Evolutionary conservation across 2,329 filamentous ascomycete species (phyloP), one percentile per base, ranked within the genome.

Genomic region (Calonectria pseudoreteaudii): DNA sequence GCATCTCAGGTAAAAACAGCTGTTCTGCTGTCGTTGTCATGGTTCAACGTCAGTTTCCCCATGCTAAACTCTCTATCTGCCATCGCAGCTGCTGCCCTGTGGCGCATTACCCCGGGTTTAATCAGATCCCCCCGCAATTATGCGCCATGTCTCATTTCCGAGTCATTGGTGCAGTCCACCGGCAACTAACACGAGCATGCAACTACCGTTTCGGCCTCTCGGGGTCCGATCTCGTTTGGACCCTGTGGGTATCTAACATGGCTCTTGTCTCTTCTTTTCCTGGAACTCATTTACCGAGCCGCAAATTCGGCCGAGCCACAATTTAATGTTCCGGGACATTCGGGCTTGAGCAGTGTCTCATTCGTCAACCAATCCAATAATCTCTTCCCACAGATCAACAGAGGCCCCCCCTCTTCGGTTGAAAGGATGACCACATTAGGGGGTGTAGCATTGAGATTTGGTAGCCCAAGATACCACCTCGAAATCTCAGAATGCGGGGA

Each of bases 231-330:
- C 23, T 41, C 23, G 34, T 26, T 23, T 65, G 16, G 20, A 3
- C 38, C 41, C 30, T 53, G 50, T 18, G 23, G 20, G 23, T 49
- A 23, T 11, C 9, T 16, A 23, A 49, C 13, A 49, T 11, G 18
- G 2, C 6, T 11, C 36, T 18, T 62, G 20, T 31, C 14, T 28
- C 38, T 23, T 31, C 14, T 28, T 26, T 23, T 16, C n/a, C 26
- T 65, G 60, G 60, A 65, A 31, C 38, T 65, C 41, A 65, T 44
- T 65, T 47, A 38, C 60, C 60, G 60, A 65, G 36, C 60, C 41
- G 60, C 60, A 60, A 34, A 26, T 60, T 50, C 10, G 13, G 26
- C 28, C 41, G 62, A 49, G 62, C 62, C 41, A 47, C 62, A 49
- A 49, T 44, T 44, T 36, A 26, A 50, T 47, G 9, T 26, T 56